Evolutionary conservation across 83 land plant genomes (phyloP).

Genomic region (Diphasiastrum complanatum): DNA sequence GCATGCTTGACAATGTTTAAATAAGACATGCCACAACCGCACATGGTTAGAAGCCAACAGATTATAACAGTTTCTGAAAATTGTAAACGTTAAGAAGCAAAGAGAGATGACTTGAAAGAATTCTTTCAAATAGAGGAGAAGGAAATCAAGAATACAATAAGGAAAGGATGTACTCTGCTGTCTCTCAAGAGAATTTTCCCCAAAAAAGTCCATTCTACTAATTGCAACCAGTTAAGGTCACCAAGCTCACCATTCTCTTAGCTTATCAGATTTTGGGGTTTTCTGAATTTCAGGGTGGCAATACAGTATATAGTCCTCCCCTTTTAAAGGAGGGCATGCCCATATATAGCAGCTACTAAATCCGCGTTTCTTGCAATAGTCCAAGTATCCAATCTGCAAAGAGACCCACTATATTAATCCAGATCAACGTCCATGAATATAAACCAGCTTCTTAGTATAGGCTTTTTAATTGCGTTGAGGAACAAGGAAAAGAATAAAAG

Average conservation of each 20-base stretch:
- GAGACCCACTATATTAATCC: background rate
- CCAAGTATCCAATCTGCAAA: conserved; percentile 87
- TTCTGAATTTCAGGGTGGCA: conserved; percentile 99
- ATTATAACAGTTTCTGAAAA: too few relatives aligned
- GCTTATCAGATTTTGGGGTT: conserved; percentile 95
- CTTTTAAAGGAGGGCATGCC: conserved; percentile 99
- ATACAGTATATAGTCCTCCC: conserved; percentile 96
- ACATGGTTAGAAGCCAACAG: too few relatives aligned
- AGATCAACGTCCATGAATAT: background rate
- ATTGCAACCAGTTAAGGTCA: background rate
- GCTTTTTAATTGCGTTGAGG: too few relatives aligned
- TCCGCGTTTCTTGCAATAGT: conserved; percentile 91
- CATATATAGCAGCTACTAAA: conserved; percentile 98
- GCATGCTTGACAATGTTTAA: too few relatives aligned
- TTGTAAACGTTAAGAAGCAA: too few relatives aligned
- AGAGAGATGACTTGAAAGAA: too few relatives aligned
- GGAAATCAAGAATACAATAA: background rate
- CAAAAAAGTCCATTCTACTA: too few relatives aligned
- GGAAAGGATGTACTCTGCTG: too few relatives aligned
- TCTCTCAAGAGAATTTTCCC: too few relatives aligned
- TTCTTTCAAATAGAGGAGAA: background rate
- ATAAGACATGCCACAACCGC: too few relatives aligned
- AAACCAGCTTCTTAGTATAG: background rate
- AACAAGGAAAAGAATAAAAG: too few relatives aligned
- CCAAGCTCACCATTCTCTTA: conserved; percentile 77